These are phyloP conservation scores for Lepidium africanum DNA, from an alignment of 345 rosid genomes.

Conservation along the genomic window DNA sequence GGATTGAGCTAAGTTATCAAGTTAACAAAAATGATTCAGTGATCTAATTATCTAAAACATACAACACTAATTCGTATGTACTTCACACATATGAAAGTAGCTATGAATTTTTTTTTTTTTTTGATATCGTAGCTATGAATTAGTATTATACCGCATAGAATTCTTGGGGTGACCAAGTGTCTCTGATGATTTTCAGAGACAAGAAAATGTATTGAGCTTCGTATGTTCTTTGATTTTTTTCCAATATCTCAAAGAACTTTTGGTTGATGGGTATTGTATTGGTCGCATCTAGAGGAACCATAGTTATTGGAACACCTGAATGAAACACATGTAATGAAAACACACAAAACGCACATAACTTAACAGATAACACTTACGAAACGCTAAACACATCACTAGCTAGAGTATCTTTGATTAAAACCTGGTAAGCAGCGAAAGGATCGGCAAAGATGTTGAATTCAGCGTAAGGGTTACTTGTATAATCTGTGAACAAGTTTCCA, in stretches of 20 bases:
- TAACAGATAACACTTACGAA: neutral
- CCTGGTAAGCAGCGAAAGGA: conserved; percentile 93
- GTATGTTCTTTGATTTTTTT: conserved; percentile 47
- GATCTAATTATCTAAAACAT: conserved; percentile 23
- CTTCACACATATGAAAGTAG: too few species aligned
- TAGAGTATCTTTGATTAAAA: neutral
- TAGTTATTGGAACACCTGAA: conserved; percentile 72
- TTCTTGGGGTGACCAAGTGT: conserved; percentile 65
- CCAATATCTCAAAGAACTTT: conserved; percentile 52
- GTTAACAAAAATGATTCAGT: too few species aligned
- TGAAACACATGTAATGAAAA: conserved; percentile 53
- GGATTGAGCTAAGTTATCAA: too few species aligned
- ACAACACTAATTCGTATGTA: neutral
- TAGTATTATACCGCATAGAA: conserved; percentile 42
- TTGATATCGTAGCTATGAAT: neutral
- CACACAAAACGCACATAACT: conserved; percentile 8
- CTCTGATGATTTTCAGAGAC: conserved; percentile 66
- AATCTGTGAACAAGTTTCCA: conserved; percentile 70
- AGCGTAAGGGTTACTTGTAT: conserved; percentile 70
- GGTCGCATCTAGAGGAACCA: conserved; percentile 89
- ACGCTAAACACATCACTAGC: neutral
- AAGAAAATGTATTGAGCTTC: conserved; percentile 72
- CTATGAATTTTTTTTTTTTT: too few species aligned
- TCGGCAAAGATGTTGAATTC: conserved; percentile 83
- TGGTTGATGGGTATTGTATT: conserved; percentile 61